These are phyloP conservation scores for Harrya chromipes DNA, from an alignment of 768 basidiomycete genomes.

Conservation along the genomic window DNA sequence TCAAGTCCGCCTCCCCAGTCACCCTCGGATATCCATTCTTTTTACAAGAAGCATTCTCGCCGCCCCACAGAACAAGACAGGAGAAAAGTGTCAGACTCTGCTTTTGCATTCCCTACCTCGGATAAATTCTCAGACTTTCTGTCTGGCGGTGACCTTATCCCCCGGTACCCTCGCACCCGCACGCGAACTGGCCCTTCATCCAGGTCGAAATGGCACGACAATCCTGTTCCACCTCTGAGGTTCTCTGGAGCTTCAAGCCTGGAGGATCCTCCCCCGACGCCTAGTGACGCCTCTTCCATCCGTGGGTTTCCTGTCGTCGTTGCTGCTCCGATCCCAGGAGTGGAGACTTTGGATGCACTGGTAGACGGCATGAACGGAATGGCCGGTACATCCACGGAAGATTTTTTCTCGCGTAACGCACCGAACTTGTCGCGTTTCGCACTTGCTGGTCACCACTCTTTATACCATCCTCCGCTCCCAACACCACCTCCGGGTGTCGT, in stretches of 20 bases:
- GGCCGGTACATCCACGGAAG: slow-evolving; percentile 63
- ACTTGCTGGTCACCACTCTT: slow-evolving; percentile 63
- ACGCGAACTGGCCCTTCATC: slow-evolving; percentile 59
- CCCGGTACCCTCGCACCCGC: slow-evolving; percentile 45
- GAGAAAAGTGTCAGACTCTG: slow-evolving; percentile 23
- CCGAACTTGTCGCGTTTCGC: slow-evolving; percentile 52
- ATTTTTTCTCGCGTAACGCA: slow-evolving; percentile 43
- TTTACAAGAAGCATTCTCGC: slow-evolving; percentile 24
- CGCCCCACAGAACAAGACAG: slow-evolving; percentile 25
- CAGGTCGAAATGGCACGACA: slow-evolving; percentile 41
- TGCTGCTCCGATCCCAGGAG: slow-evolving; percentile 72
- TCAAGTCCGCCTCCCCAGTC: slow-evolving; percentile 35
- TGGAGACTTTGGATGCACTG: slow-evolving; percentile 85
- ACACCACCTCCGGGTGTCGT: slow-evolving; percentile 78
- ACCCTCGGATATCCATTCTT: slow-evolving; percentile 7
- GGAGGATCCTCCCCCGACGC: slow-evolving; percentile 75
- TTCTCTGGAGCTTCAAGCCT: slow-evolving; percentile 70
- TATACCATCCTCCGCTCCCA: slow-evolving; percentile 81
- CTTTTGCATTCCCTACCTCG: slow-evolving; percentile 29
- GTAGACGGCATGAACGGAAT: slow-evolving; percentile 91
- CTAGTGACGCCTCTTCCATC: slow-evolving; percentile 42
- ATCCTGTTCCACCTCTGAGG: slow-evolving; percentile 50
- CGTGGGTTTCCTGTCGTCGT: slow-evolving; percentile 58
- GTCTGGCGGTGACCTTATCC: slow-evolving; percentile 29
- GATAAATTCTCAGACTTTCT: slow-evolving; percentile 26